Base-by-base conservation (phyloP, 495 filamentous ascomycete species). In the Lophium mytilinum region DNA sequence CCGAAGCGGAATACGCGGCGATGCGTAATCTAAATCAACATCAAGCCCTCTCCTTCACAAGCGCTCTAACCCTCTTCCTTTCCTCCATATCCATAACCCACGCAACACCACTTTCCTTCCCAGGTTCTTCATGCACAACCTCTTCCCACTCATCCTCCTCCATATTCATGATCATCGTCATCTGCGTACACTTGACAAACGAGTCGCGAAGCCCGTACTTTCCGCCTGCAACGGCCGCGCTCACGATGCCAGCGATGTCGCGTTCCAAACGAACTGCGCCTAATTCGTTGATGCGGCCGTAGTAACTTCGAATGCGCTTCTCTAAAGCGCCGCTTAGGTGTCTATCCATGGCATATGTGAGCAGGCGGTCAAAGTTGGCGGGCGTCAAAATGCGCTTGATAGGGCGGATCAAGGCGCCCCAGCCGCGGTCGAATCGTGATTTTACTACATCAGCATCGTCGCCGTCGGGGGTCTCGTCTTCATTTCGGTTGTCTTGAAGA, bases 91-190 rank as follows among this genome's bases (percentile, higher is more conserved):
- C 77, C 52, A 89, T 63, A 58, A 74, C 78, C 79, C 79, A 82
- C 9, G 71, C 69, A 39, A 79, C 68, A 0, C 68, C 74, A 7
- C 56, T 53, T 24, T 68, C 64, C 39, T 57, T 72, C 8, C 75
- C 73, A 37, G 72, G 72, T 5, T 66, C 71, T 14, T 72, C 75
- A 52, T 75, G 72, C 68, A 17, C 39, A 8, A 87, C 68, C 69
- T 92, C 92, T 49, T 90, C 89, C 89, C 91, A 96, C 71, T 98
- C 94, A 55, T 98, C 93, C 15, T 94, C 90, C 69, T 98, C 93
- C 90, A 96, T 95, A 57, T 91, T 91, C 66, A 95, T 88, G 4
- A 95, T 80, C 72, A 96, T 79, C 47, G 85, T 82, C 58, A 97
- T 87, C 77, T 98, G 91, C 59, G 81, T 77, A 54, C 88, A 88